Conservation (phyloP, 768 basidiomycete genomes). For the Pholiota molesta region DNA sequence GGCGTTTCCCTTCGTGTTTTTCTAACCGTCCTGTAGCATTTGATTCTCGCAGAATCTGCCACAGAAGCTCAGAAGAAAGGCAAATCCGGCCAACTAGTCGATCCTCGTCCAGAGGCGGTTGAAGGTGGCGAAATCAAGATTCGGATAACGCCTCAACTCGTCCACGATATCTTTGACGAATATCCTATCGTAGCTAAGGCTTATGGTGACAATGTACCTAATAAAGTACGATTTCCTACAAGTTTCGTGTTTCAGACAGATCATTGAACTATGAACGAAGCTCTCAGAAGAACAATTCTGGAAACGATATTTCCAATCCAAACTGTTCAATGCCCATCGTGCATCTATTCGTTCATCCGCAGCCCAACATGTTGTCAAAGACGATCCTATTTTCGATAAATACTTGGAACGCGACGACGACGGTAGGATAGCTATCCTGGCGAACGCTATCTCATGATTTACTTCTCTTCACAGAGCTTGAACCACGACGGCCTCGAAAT, state of each 20-base stretch:
- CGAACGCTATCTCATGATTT: slow-evolving; percentile 1
- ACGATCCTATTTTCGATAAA: slow-evolving; percentile 92
- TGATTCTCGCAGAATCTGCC: slow-evolving; percentile 76
- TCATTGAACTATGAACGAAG: slow-evolving; percentile 41
- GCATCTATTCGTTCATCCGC: slow-evolving; percentile 90
- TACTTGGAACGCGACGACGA: slow-evolving; percentile 97
- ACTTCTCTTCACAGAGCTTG: slow-evolving; percentile 54
- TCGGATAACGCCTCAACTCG: slow-evolving; percentile 86
- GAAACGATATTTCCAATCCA: slow-evolving; percentile 96
- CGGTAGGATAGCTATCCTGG: slow-evolving; percentile 49
- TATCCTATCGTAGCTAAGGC: slow-evolving; percentile 94
- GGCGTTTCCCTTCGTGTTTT: slow-evolving; percentile 12
- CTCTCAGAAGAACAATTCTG: slow-evolving; percentile 92
- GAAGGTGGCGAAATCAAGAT: slow-evolving; percentile 89
- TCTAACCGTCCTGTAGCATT: slow-evolving; percentile 52
- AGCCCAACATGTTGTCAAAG: slow-evolving; percentile 81
- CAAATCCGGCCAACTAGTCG: slow-evolving; percentile 84
- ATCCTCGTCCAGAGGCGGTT: slow-evolving; percentile 83
- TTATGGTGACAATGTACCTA: slow-evolving; percentile 91
- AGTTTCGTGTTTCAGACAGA: background rate
- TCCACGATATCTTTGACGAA: slow-evolving; percentile 97
- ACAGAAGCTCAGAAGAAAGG: slow-evolving; percentile 76
- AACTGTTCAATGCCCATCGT: slow-evolving; percentile 92
- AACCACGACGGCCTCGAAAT: slow-evolving; percentile 72
- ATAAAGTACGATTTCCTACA: slow-evolving; percentile 54